Conservation (phyloP, 2,329 filamentous ascomycete species). For the Colletotrichum sp. region DNA sequence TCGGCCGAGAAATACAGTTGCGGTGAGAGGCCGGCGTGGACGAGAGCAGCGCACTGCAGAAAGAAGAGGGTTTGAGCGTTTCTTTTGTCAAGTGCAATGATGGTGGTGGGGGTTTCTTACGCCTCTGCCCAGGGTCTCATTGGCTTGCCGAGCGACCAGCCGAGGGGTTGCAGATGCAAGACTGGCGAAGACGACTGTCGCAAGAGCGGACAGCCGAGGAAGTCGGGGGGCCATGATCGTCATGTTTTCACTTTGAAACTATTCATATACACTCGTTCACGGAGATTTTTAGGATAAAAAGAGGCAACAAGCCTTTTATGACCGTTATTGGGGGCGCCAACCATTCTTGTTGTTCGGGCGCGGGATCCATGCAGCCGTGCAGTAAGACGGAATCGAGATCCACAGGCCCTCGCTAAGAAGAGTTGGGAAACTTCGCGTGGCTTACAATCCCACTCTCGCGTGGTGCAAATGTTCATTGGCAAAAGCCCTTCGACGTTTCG, state of each 20-base stretch:
- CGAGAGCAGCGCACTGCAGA: neutral
- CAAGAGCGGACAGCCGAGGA: neutral
- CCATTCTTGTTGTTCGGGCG: neutral
- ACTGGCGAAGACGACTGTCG: neutral
- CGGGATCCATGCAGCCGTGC: neutral
- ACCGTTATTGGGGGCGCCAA: neutral
- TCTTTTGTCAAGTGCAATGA: neutral
- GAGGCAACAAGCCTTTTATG: neutral
- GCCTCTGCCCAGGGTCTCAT: neutral
- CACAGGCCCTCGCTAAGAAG: neutral
- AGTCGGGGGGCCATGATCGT: neutral
- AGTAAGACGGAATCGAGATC: neutral
- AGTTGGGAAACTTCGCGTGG: neutral
- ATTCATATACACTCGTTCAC: rapidly evolving
- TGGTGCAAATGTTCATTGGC: neutral
- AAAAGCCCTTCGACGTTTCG: neutral
- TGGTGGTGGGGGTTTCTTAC: neutral
- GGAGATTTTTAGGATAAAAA: neutral
- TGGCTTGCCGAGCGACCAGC: neutral
- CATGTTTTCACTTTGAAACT: neutral
- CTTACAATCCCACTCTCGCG: neutral
- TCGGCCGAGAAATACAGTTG: neutral
- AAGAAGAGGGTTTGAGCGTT: neutral
- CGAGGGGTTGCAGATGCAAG: neutral
- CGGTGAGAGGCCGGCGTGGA: neutral